A percentile compares a stretch with the other conserved stretches of the same genome.
Conservation (phyloP, 1,284 basidiomycete species). For the Thelephora terrestris region DNA sequence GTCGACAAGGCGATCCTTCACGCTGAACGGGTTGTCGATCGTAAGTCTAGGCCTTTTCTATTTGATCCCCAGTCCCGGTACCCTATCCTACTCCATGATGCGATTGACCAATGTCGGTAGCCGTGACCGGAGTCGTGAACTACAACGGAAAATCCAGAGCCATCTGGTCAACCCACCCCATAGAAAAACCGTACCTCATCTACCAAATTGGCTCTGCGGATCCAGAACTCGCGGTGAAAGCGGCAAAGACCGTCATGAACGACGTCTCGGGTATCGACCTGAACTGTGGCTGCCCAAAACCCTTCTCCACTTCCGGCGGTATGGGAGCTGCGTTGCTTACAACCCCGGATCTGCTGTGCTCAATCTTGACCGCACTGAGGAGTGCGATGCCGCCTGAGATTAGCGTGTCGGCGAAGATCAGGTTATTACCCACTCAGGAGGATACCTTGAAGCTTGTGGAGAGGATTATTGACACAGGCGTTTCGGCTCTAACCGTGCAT, state of each 20-base stretch:
- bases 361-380: constrained; percentile 74
- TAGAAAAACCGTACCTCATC: constrained; percentile 87
- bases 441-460: constrained; percentile 84
- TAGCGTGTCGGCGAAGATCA: constrained; percentile 87
- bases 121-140: constrained; percentile 80
- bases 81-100: too few species aligned
- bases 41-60: constrained; percentile 36
- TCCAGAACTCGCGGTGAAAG: constrained; percentile 85
- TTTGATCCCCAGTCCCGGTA: too few species aligned
- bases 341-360: constrained; percentile 84
- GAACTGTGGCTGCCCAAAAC: constrained; percentile 93
- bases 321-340: constrained; percentile 96
- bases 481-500: constrained; percentile 88
- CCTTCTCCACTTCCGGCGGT: constrained; percentile 90
- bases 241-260: constrained; percentile 76
- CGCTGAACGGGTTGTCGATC: constrained; percentile 72
- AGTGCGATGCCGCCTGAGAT: constrained; percentile 66
- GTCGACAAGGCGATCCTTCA: constrained; percentile 96
- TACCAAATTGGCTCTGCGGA: constrained; percentile 91
- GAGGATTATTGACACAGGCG: constrained; percentile 79
- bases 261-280: constrained; percentile 94
- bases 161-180: constrained; percentile 88
- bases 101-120: constrained; percentile 27
- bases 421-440: constrained; percentile 78
- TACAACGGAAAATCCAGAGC: constrained; percentile 76